Evolutionary conservation across 345 rosid genomes (phyloP).

Genomic region (Pistacia integerrima): DNA sequence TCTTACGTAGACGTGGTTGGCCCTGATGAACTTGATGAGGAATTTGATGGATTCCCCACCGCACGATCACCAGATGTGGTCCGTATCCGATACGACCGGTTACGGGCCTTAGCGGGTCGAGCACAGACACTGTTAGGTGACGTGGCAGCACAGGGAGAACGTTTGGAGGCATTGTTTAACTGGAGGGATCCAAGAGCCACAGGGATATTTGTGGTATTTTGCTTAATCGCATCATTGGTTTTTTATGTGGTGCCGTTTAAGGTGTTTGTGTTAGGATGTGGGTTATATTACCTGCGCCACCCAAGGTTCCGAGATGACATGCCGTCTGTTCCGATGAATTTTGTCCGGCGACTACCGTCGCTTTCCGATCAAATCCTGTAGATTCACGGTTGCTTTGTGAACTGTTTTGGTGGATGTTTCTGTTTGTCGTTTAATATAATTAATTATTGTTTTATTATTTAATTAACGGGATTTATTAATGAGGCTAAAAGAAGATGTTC

Average conservation of each 20-base stretch:
- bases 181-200: slow-evolving; percentile 96
- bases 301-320: slow-evolving; percentile 87
- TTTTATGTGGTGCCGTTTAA: slow-evolving; percentile 77
- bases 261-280: slow-evolving; percentile 57
- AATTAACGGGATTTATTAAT: background rate
- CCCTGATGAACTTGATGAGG: slow-evolving; percentile 82
- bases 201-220: slow-evolving; percentile 69
- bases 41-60: slow-evolving; percentile 78
- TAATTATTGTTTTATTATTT: no score
- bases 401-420: no score
- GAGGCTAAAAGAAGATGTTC: background rate
- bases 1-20: slow-evolving; percentile 69
- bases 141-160: slow-evolving; percentile 84
- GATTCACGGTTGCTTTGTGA: background rate
- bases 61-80: slow-evolving; percentile 56
- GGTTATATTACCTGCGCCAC: slow-evolving; percentile 76
- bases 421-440: background rate
- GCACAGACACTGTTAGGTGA: slow-evolving; percentile 84
- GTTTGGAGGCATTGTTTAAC: slow-evolving; percentile 69
- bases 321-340: slow-evolving; percentile 74
- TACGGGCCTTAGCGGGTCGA: slow-evolving; percentile 81
- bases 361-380: slow-evolving; percentile 78
- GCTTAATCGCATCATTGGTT: slow-evolving; percentile 62
- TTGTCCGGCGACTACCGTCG: slow-evolving; percentile 84
- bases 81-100: slow-evolving; percentile 68